Base-by-base conservation (phyloP, 1,284 basidiomycete species). In the Meripilus lineatus region DNA sequence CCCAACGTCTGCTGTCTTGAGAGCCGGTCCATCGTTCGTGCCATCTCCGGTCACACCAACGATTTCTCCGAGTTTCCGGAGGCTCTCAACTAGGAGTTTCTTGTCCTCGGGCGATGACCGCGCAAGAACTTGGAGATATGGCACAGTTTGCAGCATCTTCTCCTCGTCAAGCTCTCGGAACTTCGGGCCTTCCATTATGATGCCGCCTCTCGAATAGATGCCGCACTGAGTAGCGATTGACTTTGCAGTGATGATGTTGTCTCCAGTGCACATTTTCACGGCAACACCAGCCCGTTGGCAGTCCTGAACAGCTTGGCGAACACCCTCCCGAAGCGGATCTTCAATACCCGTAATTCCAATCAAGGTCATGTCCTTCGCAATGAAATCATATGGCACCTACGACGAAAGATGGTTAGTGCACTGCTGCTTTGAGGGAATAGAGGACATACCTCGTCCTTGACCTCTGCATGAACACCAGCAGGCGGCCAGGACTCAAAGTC, bases 101-200 rank as follows among this genome's bases (percentile, higher is more conserved):
- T 99, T 99, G 69, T 99, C 95, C 58, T 96, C 89, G 2, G 95
- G 95, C 1, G 92, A 95, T 1, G 93, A 98, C n/a, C 96, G 90
- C 26, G 96, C 95, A 24, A 88, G 77, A 6, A 89, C 84, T 60
- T 89, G 85, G 3, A 88, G 67, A 3, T 82, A 75, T 3, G 84
- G 84, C 1, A 84, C 75, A 33, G 86, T 72, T 18, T 82, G 79
- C 22, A 81, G 61, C 63, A 75, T 77, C 44, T 86, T 77, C 1
- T 65, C 47, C 7, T 73, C 69, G 3, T 63, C 70, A 35, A 88
- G 71, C 49, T 77, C 67, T 24, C 84, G 71, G 67, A 88, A 88
- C 4, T 77, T 68, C 1, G 94, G 93, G 1, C 95, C 95, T 61
- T 99, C 94, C 89, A 98, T 96, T 65, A 98, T 89, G 56, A 97